phyloP scores from a whole-genome alignment of 2,329 filamentous ascomycete genomes.

The Aureobasidium sp. region DNA sequence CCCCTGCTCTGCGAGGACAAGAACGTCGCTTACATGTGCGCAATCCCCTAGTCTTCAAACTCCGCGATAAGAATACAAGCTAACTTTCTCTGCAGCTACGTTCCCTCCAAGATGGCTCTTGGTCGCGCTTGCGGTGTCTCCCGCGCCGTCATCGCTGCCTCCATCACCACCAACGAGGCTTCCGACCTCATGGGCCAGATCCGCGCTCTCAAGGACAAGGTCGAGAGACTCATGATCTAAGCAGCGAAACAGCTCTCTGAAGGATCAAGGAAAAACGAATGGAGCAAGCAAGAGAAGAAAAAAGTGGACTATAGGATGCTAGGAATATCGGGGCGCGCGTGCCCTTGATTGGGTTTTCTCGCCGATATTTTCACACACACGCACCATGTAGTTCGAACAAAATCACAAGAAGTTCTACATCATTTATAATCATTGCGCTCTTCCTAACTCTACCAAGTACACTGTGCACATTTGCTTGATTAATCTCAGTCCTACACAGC shows the following conservation, averaged over 20 bases:
- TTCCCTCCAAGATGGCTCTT: slow-evolving; percentile 67
- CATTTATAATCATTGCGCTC: not conserved
- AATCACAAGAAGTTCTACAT: not conserved
- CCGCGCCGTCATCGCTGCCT: slow-evolving; percentile 76
- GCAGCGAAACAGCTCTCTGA: not conserved
- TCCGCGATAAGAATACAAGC: not conserved
- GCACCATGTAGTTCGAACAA: not conserved
- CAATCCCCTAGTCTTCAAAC: slow-evolving; percentile 36
- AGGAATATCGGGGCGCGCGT: not conserved
- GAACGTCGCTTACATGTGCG: slow-evolving; percentile 52
- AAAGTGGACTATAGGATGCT: not conserved
- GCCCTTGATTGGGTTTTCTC: slow-evolving; percentile 6
- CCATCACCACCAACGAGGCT: slow-evolving; percentile 86
- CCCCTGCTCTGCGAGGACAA: slow-evolving; percentile 77
- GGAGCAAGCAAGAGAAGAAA: not conserved
- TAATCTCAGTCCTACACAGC: not conserved
- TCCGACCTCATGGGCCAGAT: slow-evolving; percentile 85
- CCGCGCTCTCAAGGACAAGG: slow-evolving; percentile 82
- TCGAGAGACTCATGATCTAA: slow-evolving; percentile 88
- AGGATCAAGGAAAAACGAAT: not conserved
- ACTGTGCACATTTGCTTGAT: not conserved
- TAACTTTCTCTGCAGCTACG: slow-evolving; percentile 23
- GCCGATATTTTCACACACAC: not conserved
- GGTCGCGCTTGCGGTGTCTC: slow-evolving; percentile 85
- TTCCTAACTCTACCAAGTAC: not conserved